phyloP scores from a whole-genome alignment of 805 yeast genomes.

The Wickerhamomyces strasburgensis region DNA sequence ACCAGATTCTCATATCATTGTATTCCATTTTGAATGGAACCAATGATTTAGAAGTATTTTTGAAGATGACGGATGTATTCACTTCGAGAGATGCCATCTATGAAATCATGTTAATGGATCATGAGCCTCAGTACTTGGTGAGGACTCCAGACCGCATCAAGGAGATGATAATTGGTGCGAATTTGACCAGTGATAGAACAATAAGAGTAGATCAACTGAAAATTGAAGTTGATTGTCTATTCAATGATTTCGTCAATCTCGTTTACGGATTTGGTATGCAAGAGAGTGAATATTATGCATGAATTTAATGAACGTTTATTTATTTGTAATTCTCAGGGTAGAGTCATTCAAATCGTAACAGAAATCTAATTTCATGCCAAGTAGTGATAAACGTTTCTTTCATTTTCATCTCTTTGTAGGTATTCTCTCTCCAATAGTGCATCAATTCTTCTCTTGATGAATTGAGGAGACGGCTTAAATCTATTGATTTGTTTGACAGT shows the following conservation, averaged over 20 bases:
- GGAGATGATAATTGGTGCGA: conserved; percentile 13
- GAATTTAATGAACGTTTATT: conserved; percentile 1
- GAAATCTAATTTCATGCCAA: too few relatives aligned
- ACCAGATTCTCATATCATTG: conserved; percentile 6
- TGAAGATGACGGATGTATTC: conserved; percentile 11
- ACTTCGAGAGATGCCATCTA: conserved; percentile 8
- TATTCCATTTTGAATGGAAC: conserved; percentile 16
- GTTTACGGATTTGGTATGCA: conserved; percentile 5
- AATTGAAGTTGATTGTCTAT: conserved; percentile 4
- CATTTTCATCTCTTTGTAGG: conserved; percentile 61
- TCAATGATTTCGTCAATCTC: conserved; percentile 8
- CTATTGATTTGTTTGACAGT: conserved; percentile 57
- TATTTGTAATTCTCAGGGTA: neutral
- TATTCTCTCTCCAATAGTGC: conserved; percentile 79
- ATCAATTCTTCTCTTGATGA: conserved; percentile 70
- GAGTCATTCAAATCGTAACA: too few relatives aligned
- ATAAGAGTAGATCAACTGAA: neutral
- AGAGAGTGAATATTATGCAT: conserved; percentile 3
- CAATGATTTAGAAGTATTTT: conserved; percentile 11
- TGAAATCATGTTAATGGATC: conserved; percentile 5
- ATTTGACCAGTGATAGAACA: conserved; percentile 8
- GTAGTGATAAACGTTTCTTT: conserved; percentile 58
- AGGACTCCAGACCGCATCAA: conserved; percentile 14
- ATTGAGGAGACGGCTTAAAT: conserved; percentile 62
- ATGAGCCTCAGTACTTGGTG: conserved; percentile 12